Evolutionary conservation across 345 rosid species (phyloP).

Genomic region (Dimocarpus longan): DNA sequence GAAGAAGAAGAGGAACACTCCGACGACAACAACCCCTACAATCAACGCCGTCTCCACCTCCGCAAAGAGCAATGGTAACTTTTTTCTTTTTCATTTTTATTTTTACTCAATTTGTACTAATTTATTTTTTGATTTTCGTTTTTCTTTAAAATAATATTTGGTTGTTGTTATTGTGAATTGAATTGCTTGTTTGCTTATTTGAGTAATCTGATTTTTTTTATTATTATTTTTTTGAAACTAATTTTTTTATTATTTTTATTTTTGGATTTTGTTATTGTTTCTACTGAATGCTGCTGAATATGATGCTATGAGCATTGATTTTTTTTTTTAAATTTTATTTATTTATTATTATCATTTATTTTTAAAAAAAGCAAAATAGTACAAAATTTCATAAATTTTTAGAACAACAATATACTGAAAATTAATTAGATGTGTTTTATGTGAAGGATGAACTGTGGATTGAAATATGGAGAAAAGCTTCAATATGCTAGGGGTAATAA

Average conservation of each 20-base stretch:
- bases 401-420: too few relatives aligned
- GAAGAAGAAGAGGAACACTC: conserved; percentile 73
- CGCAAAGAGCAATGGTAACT: conserved; percentile 82
- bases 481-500: neutral
- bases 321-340: neutral
- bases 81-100: neutral
- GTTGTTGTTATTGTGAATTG: neutral
- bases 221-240: neutral
- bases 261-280: neutral
- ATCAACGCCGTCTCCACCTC: conserved; percentile 49
- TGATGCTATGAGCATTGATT: neutral
- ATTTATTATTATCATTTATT: too few relatives aligned
- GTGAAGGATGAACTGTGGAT: too few relatives aligned
- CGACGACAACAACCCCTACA: conserved; percentile 48
- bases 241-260: neutral
- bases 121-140: neutral
- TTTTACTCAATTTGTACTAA: neutral
- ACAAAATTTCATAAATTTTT: too few relatives aligned
- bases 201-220: neutral
- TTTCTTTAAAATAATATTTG: too few relatives aligned
- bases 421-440: too few relatives aligned
- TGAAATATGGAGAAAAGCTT: neutral
- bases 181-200: neutral
- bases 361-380: too few relatives aligned
- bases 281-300: neutral